Evolutionary conservation across 345 rosid species (phyloP).

Genomic region (Gossypium sturtianum): DNA sequence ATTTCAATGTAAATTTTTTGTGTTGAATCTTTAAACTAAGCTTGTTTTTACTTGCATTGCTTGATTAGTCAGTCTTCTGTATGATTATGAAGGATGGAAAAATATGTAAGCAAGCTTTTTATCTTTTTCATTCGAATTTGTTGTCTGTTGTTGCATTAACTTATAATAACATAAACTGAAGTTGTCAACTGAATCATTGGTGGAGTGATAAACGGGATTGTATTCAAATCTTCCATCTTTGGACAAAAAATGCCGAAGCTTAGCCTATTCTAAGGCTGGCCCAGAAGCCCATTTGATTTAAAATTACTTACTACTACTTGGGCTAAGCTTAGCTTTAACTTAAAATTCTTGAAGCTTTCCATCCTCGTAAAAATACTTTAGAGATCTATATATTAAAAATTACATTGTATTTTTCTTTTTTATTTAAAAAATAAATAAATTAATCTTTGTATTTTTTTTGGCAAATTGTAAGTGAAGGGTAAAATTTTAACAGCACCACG

Average conservation of each 20-base stretch:
- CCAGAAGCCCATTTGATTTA: not conserved
- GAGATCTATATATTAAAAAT: too few species aligned
- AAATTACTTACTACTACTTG: not conserved
- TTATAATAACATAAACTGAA: not conserved
- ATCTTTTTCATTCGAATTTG: not conserved
- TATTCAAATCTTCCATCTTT: too few species aligned
- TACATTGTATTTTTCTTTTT: too few species aligned
- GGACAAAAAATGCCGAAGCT: too few species aligned
- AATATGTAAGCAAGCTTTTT: not conserved
- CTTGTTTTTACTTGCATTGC: slow-evolving; percentile 4
- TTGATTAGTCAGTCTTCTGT: not conserved
- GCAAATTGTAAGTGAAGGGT: too few species aligned
- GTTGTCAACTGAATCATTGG: too few species aligned
- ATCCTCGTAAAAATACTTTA: too few species aligned
- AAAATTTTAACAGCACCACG: rapidly evolving
- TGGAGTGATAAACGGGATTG: too few species aligned
- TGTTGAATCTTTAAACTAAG: not conserved
- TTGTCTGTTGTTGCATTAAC: not conserved
- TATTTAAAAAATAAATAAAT: too few species aligned
- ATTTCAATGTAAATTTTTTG: slow-evolving; percentile 3
- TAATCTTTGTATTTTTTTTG: too few species aligned
- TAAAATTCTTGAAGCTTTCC: too few species aligned
- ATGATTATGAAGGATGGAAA: not conserved
- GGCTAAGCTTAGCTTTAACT: not conserved
- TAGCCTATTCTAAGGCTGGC: not conserved